Percentiles rank a stretch among this genome's conserved stretches.
phyloP scores from a whole-genome alignment of 306 rosid genomes.

The Cyamopsis tetragonoloba region DNA sequence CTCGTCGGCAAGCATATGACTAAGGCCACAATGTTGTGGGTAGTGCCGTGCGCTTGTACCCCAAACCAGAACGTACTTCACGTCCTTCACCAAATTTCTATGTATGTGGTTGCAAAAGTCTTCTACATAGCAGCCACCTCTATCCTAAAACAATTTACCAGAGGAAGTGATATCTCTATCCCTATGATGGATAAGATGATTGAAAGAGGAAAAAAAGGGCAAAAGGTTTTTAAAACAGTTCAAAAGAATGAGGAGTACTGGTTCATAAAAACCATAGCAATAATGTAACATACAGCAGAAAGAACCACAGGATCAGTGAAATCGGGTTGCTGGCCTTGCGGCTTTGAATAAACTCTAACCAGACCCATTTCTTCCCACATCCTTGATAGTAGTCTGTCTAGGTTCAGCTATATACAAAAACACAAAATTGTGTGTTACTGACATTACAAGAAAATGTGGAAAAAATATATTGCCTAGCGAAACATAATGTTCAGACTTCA shows the following conservation, averaged over 20 bases:
- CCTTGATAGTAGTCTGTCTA: constrained; percentile 86
- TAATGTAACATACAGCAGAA: constrained; percentile 67
- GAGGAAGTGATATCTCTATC: constrained; percentile 3
- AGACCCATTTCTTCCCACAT: constrained; percentile 99
- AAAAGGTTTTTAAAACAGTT: constrained; percentile 2
- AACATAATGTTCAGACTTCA: not conserved
- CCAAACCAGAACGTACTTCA: constrained; percentile 97
- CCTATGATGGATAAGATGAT: not conserved
- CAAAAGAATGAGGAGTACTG: not conserved
- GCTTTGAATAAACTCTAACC: constrained; percentile 95
- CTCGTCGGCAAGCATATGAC: constrained; percentile 73
- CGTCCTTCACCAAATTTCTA: constrained; percentile 94
- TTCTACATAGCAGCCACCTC: constrained; percentile 97
- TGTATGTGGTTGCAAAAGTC: constrained; percentile 98
- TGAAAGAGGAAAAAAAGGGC: not conserved
- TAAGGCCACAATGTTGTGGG: constrained; percentile 95
- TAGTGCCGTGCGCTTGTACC: constrained; percentile 92
- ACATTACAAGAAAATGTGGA: not conserved
- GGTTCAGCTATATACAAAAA: constrained; percentile 71
- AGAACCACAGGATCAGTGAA: constrained; percentile 89
- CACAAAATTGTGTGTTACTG: not conserved
- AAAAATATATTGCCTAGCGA: not conserved
- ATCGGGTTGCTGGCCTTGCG: constrained; percentile 99
- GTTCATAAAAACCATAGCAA: constrained; percentile 10
- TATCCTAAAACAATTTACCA: constrained; percentile 56